A percentile compares a stretch with the other conserved stretches of the same genome.
These are phyloP conservation scores for Diaporthe ampelina DNA, from an alignment of 2,329 filamentous ascomycete genomes.

Conservation along the genomic window DNA sequence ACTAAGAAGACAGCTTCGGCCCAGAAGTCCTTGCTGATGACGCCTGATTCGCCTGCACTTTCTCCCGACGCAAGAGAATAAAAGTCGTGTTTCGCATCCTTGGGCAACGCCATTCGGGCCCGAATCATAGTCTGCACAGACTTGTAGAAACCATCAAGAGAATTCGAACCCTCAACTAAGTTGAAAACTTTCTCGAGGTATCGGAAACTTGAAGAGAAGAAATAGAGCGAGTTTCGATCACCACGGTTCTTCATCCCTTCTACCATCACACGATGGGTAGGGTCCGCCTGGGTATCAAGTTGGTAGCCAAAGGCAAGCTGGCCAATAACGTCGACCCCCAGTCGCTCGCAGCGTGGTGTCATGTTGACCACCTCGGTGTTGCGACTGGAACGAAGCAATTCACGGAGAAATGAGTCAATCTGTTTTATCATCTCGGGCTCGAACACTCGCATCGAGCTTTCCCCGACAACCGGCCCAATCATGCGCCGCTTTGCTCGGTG, in stretches of 20 bases:
- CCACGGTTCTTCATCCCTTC: slow-evolving; percentile 28
- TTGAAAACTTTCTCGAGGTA: background rate
- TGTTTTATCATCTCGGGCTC: slow-evolving; percentile 44
- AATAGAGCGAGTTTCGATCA: slow-evolving; percentile 19
- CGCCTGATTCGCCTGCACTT: background rate
- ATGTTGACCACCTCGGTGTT: slow-evolving; percentile 38
- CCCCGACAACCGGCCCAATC: slow-evolving; percentile 35
- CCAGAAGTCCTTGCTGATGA: slow-evolving; percentile 15
- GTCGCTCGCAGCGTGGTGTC: slow-evolving; percentile 35
- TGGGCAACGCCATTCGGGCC: background rate
- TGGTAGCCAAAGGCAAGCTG: slow-evolving; percentile 43
- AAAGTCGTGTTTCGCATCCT: slow-evolving; percentile 42
- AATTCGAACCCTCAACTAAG: background rate
- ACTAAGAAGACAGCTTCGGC: slow-evolving; percentile 42
- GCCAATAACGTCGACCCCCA: slow-evolving; percentile 41
- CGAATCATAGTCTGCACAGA: slow-evolving; percentile 7
- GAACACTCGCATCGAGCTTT: slow-evolving; percentile 42
- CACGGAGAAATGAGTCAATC: slow-evolving; percentile 40
- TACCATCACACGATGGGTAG: slow-evolving; percentile 37
- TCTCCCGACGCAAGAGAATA: slow-evolving; percentile 43
- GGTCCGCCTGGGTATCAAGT: slow-evolving; percentile 40
- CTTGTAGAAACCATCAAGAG: background rate
- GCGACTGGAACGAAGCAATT: background rate
- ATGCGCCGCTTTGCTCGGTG: background rate
- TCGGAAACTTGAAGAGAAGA: background rate